These are phyloP conservation scores for Scutellaria barbata DNA, from an alignment of 257 asterid genomes.

Conservation along the genomic window DNA sequence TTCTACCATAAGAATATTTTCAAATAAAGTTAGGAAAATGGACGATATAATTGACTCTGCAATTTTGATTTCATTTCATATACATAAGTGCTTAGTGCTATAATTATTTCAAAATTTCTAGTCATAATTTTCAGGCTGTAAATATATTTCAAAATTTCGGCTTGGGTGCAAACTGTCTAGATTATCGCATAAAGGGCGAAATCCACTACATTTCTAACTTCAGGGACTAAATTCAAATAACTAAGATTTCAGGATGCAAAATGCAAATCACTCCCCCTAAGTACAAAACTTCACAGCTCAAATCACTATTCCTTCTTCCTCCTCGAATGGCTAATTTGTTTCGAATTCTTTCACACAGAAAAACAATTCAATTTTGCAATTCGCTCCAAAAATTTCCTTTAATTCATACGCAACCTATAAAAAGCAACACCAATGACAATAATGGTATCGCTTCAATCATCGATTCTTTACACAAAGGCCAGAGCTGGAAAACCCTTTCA, in stretches of 20 bases:
- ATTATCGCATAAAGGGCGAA: not conserved
- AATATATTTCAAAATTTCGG: not conserved
- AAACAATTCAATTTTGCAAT: conserved; percentile 2
- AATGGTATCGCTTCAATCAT: conserved; percentile 43
- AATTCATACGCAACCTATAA: conserved; percentile 32
- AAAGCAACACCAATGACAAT: conserved; percentile 20
- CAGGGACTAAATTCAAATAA: not conserved
- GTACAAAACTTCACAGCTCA: not conserved
- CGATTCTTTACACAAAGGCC: conserved; percentile 52
- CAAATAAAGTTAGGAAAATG: not conserved
- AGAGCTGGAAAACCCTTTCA: conserved; percentile 60
- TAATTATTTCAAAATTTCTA: too few relatives aligned
- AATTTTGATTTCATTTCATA: conserved; percentile 4
- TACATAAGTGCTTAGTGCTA: too few relatives aligned
- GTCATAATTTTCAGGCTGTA: not conserved
- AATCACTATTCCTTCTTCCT: not conserved
- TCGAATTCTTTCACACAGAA: conserved; percentile 34
- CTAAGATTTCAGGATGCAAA: conserved; percentile 3
- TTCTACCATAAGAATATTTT: not conserved
- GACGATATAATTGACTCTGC: not conserved
- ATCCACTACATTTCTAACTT: not conserved
- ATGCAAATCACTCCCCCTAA: not conserved
- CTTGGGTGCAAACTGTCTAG: not conserved
- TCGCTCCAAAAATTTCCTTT: conserved; percentile 12
- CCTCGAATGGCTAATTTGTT: conserved; percentile 33